A percentile compares a stretch with the other conserved stretches of the same genome.
These are phyloP conservation scores for Kalmusia sp. DNA, from an alignment of 2,329 filamentous ascomycete species.

Conservation along the genomic window DNA sequence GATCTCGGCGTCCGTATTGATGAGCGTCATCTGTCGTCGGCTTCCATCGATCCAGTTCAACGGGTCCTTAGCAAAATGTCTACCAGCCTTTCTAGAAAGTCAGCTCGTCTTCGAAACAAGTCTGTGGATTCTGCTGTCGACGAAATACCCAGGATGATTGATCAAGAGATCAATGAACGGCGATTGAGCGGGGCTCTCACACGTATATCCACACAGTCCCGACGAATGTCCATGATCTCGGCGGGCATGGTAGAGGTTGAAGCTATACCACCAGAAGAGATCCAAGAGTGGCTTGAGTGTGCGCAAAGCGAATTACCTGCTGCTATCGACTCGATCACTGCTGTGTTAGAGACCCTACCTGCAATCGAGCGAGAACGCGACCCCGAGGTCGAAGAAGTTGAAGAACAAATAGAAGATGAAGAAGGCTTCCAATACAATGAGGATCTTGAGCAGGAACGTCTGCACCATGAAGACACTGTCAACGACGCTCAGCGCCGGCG, in stretches of 20 bases:
- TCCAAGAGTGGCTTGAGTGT: conserved; percentile 26
- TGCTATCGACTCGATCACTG: conserved; percentile 23
- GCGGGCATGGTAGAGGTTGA: conserved; percentile 17
- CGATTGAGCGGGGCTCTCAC: conserved; percentile 20
- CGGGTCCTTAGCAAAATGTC: conserved; percentile 18
- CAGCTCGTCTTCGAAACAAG: conserved; percentile 23
- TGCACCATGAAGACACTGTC: background rate
- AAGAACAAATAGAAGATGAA: background rate
- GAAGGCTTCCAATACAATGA: too few relatives aligned
- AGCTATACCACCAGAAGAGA: conserved; percentile 17
- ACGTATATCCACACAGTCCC: conserved; percentile 18
- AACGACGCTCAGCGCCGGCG: conserved; percentile 8
- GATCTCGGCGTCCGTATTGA: conserved; percentile 33
- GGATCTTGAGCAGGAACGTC: too few relatives aligned
- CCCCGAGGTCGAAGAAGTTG: background rate
- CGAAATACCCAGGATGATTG: conserved; percentile 21
- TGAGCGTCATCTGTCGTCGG: conserved; percentile 9
- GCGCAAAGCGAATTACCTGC: conserved; percentile 23
- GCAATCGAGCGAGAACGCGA: conserved; percentile 2
- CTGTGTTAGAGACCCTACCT: conserved; percentile 13
- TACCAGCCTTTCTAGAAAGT: conserved; percentile 12
- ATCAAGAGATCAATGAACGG: conserved; percentile 19
- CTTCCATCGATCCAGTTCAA: conserved; percentile 14
- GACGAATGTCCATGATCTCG: conserved; percentile 17
- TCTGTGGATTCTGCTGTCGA: conserved; percentile 25